Evolutionary conservation across 441 rosid species (phyloP).

Genomic region (Croton setiger): DNA sequence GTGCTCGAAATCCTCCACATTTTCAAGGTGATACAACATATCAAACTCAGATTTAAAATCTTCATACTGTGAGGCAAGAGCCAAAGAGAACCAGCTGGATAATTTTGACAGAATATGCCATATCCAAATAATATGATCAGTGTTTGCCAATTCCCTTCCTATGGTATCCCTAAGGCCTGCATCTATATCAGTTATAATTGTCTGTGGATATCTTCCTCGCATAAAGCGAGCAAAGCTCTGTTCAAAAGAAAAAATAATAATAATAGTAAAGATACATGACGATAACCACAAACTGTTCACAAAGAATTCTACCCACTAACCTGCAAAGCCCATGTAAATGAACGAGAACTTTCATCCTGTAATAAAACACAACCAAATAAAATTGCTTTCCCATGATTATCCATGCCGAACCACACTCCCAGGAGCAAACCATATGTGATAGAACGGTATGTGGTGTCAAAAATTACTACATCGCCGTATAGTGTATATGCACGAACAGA

Average conservation of each 20-base stretch:
- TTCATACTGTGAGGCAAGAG: constrained; percentile 65
- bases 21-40: constrained; percentile 49
- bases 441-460: constrained; percentile 73
- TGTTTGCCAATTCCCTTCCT: constrained; percentile 62
- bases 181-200: constrained; percentile 80
- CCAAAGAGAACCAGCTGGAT: constrained; percentile 74
- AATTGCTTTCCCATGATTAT: constrained; percentile 62
- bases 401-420: constrained; percentile 79
- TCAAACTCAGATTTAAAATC: constrained; percentile 77
- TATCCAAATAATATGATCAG: constrained; percentile 63
- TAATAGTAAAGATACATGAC: constrained; percentile 29
- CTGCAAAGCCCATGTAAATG: constrained; percentile 93
- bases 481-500: constrained; percentile 50
- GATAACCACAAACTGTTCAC: constrained; percentile 29
- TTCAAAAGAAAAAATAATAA: constrained; percentile 32
- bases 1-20: constrained; percentile 64
- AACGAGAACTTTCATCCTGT: constrained; percentile 64
- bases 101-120: constrained; percentile 64
- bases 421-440: constrained; percentile 77
- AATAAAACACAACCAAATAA: constrained; percentile 77
- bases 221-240: constrained; percentile 81
- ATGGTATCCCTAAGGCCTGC: constrained; percentile 68
- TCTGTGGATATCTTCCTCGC: constrained; percentile 77
- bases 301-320: constrained; percentile 49
- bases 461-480: constrained; percentile 73